phyloP scores from a whole-genome alignment of 148 eudicot genomes.

The Camellia japonica region DNA sequence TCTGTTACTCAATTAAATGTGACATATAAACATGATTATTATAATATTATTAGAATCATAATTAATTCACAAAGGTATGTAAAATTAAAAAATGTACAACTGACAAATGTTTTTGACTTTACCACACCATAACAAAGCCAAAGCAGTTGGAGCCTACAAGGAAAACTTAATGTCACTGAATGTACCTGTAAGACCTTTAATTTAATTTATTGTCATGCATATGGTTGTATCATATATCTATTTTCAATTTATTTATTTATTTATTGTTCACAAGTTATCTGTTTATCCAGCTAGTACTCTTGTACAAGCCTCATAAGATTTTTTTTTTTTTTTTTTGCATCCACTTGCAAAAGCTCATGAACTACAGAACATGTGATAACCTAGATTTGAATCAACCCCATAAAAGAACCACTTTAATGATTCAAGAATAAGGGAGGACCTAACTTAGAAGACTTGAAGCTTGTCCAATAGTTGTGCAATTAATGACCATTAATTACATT shows the following conservation, averaged over 20 bases:
- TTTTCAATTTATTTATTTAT: not conserved
- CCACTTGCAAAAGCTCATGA: not conserved
- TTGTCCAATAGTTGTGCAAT: not conserved
- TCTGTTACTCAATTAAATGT: no score
- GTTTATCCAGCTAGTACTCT: not conserved
- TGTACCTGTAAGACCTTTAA: not conserved
- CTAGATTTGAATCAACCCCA: not conserved
- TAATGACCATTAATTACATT: not conserved
- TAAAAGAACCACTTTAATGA: not conserved
- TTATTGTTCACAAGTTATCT: conserved; percentile 1
- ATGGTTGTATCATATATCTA: not conserved
- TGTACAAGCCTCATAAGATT: not conserved
- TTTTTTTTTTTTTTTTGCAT: not conserved
- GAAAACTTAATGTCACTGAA: not conserved
- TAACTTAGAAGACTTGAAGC: not conserved
- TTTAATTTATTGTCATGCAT: not conserved
- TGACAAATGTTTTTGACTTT: not conserved
- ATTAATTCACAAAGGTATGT: no score
- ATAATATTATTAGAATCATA: no score
- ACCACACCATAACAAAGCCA: not conserved
- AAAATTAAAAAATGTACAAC: no score
- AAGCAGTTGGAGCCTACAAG: not conserved
- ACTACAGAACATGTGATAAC: not conserved
- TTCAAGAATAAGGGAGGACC: not conserved
- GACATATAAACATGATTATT: no score